These are phyloP conservation scores for Fusarium nisikadoi DNA, from an alignment of 2,329 filamentous ascomycete species.

Conservation along the genomic window DNA sequence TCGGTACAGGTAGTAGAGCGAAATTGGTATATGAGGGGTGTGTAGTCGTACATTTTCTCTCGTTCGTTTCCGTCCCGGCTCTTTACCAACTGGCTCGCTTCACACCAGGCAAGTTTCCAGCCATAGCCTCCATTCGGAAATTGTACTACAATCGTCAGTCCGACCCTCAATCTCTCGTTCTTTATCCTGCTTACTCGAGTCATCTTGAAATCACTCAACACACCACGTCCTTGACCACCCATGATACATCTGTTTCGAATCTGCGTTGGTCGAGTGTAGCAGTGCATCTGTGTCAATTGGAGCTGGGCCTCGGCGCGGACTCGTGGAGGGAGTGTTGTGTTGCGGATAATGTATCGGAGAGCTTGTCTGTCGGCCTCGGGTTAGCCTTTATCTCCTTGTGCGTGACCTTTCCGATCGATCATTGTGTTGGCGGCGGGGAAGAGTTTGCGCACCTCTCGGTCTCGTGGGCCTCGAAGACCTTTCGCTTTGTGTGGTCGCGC, in stretches of 20 bases:
- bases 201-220: constrained; percentile 94
- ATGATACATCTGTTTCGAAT: constrained; percentile 93
- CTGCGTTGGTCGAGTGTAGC: constrained; percentile 92
- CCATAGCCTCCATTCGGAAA: constrained; percentile 90
- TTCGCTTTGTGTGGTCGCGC: constrained; percentile 96
- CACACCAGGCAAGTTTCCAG: constrained; percentile 88
- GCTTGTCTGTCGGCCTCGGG: constrained; percentile 74
- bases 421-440: neutral
- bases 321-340: constrained; percentile 84
- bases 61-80: neutral
- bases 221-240: constrained; percentile 88
- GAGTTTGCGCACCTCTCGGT: constrained; percentile 76
- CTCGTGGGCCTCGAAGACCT: constrained; percentile 88
- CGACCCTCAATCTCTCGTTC: neutral
- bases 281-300: constrained; percentile 93
- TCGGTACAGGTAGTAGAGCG: neutral
- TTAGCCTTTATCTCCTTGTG: constrained; percentile 3
- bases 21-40: neutral
- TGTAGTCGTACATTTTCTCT: constrained; percentile 32
- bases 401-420: neutral
- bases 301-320: constrained; percentile 92
- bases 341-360: constrained; percentile 91
- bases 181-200: constrained; percentile 75
- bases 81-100: constrained; percentile 95
- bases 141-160: constrained; percentile 74